Conservation (phyloP, 1,284 basidiomycete species). For the Irpex sp. region DNA sequence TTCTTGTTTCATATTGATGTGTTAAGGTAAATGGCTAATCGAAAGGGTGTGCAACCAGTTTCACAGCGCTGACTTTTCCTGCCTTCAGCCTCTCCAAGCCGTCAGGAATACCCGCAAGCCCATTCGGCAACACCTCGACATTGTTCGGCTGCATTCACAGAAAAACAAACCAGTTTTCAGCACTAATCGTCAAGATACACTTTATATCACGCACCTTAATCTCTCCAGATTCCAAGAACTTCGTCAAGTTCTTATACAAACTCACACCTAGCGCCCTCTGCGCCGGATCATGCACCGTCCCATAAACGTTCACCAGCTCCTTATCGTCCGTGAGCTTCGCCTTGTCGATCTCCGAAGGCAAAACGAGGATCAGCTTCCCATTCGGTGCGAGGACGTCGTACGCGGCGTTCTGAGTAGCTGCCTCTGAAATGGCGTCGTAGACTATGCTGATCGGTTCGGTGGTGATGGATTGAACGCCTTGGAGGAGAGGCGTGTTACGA, state of each 20-base stretch:
- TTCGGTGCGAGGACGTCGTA: conserved; percentile 17
- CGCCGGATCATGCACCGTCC: conserved; percentile 30
- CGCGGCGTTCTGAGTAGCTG: conserved; percentile 18
- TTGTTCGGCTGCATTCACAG: neutral
- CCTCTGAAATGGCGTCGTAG: conserved; percentile 26
- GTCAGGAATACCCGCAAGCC: conserved; percentile 37
- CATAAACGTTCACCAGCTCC: conserved; percentile 11
- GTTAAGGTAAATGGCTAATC: neutral
- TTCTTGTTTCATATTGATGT: neutral
- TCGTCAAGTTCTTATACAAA: conserved; percentile 14
- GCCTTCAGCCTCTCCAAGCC: conserved; percentile 37
- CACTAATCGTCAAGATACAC: neutral
- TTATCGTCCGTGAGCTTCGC: conserved; percentile 11
- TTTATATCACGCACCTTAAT: conserved; percentile 12
- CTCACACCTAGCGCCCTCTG: conserved; percentile 14
- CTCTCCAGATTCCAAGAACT: conserved; percentile 12
- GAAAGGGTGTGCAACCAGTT: conserved; percentile 40
- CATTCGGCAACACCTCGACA: conserved; percentile 38
- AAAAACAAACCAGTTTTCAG: neutral
- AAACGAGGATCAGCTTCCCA: conserved; percentile 18
- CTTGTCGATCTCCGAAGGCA: conserved; percentile 6
- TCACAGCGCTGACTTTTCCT: conserved; percentile 39
- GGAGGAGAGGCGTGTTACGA: conserved; percentile 4
- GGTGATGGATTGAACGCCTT: conserved; percentile 16
- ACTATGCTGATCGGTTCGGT: conserved; percentile 18